Evolutionary conservation across 768 basidiomycete species (phyloP).

Genomic region (Mycena epipterygia): DNA sequence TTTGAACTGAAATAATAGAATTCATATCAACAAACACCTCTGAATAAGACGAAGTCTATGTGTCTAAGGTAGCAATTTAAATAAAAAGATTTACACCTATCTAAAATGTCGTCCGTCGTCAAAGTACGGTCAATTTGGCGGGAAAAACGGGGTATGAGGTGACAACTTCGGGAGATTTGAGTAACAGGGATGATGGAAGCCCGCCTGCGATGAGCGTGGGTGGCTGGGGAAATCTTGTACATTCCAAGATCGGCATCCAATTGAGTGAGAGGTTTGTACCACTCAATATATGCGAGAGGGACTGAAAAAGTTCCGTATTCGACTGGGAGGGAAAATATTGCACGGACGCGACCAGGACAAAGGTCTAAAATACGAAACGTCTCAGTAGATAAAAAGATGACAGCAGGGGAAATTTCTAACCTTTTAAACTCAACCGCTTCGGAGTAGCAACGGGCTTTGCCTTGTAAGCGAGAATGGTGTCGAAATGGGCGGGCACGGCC

Average conservation of each 20-base stretch:
- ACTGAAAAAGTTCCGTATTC: neutral
- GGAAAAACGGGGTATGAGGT: slow-evolving; percentile 13
- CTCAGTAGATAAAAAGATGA: neutral
- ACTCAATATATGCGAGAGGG: slow-evolving; percentile 14
- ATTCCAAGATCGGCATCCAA: slow-evolving; percentile 11
- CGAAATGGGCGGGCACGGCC: slow-evolving; percentile 9
- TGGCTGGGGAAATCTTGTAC: slow-evolving; percentile 5
- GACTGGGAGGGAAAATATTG: slow-evolving; percentile 4
- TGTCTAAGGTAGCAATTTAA: slow-evolving; percentile 22
- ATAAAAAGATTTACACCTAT: slow-evolving; percentile 12
- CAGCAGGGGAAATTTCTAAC: neutral
- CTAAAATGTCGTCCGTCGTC: slow-evolving; percentile 9
- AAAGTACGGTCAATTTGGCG: neutral
- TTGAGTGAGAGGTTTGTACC: slow-evolving; percentile 17
- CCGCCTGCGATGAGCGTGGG: neutral
- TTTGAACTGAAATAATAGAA: too few relatives aligned
- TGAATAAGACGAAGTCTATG: slow-evolving; percentile 21
- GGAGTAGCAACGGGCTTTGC: neutral
- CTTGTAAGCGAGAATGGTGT: slow-evolving; percentile 13
- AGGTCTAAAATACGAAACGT: neutral
- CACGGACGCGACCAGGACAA: neutral
- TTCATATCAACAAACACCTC: too few relatives aligned
- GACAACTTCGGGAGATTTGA: slow-evolving; percentile 8
- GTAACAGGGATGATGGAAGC: slow-evolving; percentile 20
- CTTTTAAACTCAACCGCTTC: neutral